Evolutionary conservation across 371 early-diverging fungal species (phyloP).

Genomic region (Rhizomucor miehei): DNA sequence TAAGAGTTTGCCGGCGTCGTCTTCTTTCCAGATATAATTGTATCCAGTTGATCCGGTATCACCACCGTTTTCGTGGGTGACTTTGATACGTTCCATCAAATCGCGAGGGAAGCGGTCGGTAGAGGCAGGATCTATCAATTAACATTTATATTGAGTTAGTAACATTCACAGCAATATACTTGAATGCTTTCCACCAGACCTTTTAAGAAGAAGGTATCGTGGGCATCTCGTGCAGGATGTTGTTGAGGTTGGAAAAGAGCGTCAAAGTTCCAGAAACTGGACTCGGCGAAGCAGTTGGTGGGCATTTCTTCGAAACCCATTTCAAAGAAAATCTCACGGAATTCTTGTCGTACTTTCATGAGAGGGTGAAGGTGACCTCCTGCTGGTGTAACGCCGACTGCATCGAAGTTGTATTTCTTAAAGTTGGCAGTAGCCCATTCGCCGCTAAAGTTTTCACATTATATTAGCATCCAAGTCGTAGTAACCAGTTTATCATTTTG

Average conservation of each 20-base stretch:
- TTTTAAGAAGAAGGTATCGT: conserved; percentile 99
- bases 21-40: conserved; percentile 91
- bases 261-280: conserved; percentile 99
- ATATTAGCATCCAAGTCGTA: no score
- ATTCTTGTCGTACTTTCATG: conserved; percentile 99
- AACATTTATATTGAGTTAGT: no score
- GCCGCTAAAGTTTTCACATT: conserved; percentile 56
- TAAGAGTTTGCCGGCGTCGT: conserved; percentile 95
- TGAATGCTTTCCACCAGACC: no score
- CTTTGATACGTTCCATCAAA: conserved; percentile 89
- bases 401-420: conserved; percentile 99
- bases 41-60: conserved; percentile 96
- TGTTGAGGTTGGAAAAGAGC: conserved; percentile 99
- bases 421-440: conserved; percentile 91
- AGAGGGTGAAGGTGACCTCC: conserved; percentile 98
- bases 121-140: conserved; percentile 80
- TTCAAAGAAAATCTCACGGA: conserved; percentile 99
- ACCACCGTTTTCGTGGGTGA: conserved; percentile 95
- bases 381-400: conserved; percentile 79
- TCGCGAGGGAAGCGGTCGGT: conserved; percentile 80
- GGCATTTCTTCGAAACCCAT: conserved; percentile 99
- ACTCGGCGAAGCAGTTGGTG: conserved; percentile 97
- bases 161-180: no score
- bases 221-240: conserved; percentile 99
- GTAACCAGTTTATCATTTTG: no score